Evolutionary conservation across 805 yeast species (phyloP), one percentile per base, ranked within the genome.

Genomic region (Monosporozyma yasuniensis): DNA sequence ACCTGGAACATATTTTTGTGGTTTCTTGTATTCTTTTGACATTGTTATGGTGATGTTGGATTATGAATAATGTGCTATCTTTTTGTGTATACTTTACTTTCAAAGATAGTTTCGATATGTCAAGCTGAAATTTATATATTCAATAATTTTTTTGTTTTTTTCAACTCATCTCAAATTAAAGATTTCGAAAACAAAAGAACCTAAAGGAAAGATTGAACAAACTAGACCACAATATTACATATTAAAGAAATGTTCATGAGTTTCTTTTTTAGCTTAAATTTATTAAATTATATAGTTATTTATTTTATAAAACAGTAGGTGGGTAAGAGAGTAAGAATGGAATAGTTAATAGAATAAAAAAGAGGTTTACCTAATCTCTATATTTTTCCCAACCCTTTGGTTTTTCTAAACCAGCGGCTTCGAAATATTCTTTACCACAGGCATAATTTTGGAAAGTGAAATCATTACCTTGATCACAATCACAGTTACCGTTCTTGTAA

Each of bases 381-480:
- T 23, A 41, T 21, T 54, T 72, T 65, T 78, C 80, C 90, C 89
- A 84, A 23, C 81, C 83, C 23, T 65, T 64, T 46, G 86, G 87
- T 66, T 79, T 80, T 55, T 68, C 65, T 54, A 79, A 55, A 48
- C 72, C 71, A 55, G 73, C 73, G 34, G 77, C 70, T 21, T 75
- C 74, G 66, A 73, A 80, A 70, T 71, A 84, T 65, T 77, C 75
- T 49, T 75, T 69, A 43, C 86, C 80, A 70, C 93, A 85, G 23
- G 87, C 78, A 65, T 82, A 84, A 32, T 75, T 78, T 57, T 73
- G 77, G 76, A 81, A 81, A 19, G 91, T 81, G 69, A 85, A 82
- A 68, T 85, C 91, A 28, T 81, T 79, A 16, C 71, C 68, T 50
- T 84, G 84, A 57, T 82, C 73, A 70, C 96, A 90, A 44, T 78